A percentile compares a stretch with the other conserved stretches of the same genome.
Evolutionary conservation across 805 yeast species (phyloP).

Genomic region (Wickerhamomyces mucosus): DNA sequence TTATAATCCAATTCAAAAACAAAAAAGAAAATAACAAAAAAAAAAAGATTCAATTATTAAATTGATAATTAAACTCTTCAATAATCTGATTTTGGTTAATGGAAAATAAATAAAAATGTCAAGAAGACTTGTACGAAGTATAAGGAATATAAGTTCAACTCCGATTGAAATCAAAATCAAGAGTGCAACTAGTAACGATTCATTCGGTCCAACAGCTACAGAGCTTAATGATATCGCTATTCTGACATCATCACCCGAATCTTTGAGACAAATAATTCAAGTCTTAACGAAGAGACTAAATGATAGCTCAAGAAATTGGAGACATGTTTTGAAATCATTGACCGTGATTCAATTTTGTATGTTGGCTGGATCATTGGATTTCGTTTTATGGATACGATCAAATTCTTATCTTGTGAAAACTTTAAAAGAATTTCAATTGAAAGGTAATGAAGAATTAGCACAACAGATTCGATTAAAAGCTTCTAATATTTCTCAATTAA

Average conservation of each 20-base stretch:
- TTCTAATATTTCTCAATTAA: conserved; percentile 22
- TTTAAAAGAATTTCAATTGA: conserved; percentile 20
- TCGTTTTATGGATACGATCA: conserved; percentile 37
- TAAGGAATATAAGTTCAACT: conserved; percentile 21
- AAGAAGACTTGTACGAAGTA: conserved; percentile 21
- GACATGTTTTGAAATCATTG: conserved; percentile 37
- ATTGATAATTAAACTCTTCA: too few species aligned
- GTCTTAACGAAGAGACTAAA: conserved; percentile 32
- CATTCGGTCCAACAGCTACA: conserved; percentile 46
- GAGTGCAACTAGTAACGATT: conserved; percentile 43
- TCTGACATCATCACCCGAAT: conserved; percentile 31
- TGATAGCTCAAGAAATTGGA: conserved; percentile 23
- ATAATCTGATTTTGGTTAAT: too few species aligned
- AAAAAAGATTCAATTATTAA: too few species aligned
- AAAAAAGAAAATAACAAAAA: too few species aligned
- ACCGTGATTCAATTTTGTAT: conserved; percentile 42
- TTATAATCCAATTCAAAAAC: too few species aligned
- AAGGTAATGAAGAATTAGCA: conserved; percentile 18
- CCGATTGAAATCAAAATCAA: conserved; percentile 27
- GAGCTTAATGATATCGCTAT: conserved; percentile 43
- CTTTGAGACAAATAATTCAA: conserved; percentile 29
- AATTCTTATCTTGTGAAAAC: conserved; percentile 26
- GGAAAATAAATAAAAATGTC: too few species aligned
- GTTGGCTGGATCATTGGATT: conserved; percentile 44
- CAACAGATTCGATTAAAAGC: conserved; percentile 31